Percentiles rank a stretch among this genome's conserved stretches.
These are phyloP conservation scores for Prinsepia uniflora DNA, from an alignment of 306 rosid genomes.

Conservation along the genomic window DNA sequence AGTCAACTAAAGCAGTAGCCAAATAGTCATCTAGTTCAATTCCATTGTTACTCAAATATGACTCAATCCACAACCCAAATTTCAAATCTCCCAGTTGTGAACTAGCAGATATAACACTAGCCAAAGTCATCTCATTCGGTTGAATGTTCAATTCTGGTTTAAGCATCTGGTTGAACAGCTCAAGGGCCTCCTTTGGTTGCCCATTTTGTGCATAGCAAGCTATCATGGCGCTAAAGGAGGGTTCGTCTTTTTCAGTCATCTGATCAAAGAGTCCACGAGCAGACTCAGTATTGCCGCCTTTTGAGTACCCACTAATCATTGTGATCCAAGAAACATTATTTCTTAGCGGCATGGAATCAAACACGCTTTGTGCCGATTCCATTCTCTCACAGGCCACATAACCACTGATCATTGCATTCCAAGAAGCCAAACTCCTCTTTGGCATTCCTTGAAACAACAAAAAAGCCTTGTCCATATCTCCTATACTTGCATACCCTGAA, in stretches of 20 bases:
- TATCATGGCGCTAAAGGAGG: conserved; percentile 54
- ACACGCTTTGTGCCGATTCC: conserved; percentile 43
- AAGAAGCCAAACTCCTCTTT: conserved; percentile 55
- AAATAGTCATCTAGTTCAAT: conserved; percentile 71
- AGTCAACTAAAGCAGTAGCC: conserved; percentile 66
- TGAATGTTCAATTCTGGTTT: conserved; percentile 30
- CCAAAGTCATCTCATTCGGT: conserved; percentile 67
- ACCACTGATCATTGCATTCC: conserved; percentile 71
- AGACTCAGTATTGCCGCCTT: conserved; percentile 52
- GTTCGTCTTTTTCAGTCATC: conserved; percentile 46
- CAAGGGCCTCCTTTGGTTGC: conserved; percentile 62
- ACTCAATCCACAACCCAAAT: conserved; percentile 47
- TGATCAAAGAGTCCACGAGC: conserved; percentile 52
- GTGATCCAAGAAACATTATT: conserved; percentile 56
- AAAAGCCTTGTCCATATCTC: conserved; percentile 50
- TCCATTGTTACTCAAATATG: conserved; percentile 42
- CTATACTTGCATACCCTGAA: conserved; percentile 49
- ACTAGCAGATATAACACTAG: conserved; percentile 65
- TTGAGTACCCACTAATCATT: conserved; percentile 65
- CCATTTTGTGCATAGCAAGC: conserved; percentile 74
- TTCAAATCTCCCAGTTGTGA: conserved; percentile 58
- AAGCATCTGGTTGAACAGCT: conserved; percentile 54
- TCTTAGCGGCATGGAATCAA: conserved; percentile 53
- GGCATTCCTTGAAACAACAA: conserved; percentile 55
- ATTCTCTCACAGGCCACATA: conserved; percentile 42